phyloP scores from a whole-genome alignment of 148 eudicot genomes.

The Nepenthes mirabilis region DNA sequence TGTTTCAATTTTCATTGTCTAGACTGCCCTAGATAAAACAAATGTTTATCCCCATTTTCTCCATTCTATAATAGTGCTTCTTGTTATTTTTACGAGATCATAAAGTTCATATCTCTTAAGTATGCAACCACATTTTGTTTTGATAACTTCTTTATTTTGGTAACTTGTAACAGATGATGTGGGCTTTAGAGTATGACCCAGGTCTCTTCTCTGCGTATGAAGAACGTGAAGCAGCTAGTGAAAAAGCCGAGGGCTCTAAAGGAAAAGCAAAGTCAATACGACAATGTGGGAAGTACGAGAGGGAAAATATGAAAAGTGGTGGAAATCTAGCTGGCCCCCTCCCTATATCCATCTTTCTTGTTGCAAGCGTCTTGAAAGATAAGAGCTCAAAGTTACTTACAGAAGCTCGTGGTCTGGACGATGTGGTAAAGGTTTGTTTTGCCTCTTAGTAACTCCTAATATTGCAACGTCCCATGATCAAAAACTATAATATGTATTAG shows the following conservation, averaged over 20 bases:
- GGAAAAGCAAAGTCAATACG: conserved; percentile 64
- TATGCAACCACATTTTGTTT: not conserved
- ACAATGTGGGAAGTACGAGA: conserved; percentile 82
- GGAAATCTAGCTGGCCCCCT: conserved; percentile 49
- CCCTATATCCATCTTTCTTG: conserved; percentile 90
- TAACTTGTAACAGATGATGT: conserved; percentile 74
- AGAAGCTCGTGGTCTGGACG: conserved; percentile 94
- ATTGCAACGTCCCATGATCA: too few species aligned
- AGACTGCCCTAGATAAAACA: too few species aligned
- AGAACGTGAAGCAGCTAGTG: conserved; percentile 37
- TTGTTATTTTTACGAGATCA: not conserved
- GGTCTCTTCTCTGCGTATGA: conserved; percentile 57
- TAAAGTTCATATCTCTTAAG: not conserved
- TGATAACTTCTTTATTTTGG: not conserved
- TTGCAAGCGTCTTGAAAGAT: conserved; percentile 88
- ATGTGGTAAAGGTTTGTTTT: conserved; percentile 78
- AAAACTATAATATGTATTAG: too few species aligned
- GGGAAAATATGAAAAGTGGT: conserved; percentile 66
- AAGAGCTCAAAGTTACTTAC: conserved; percentile 63
- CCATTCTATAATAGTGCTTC: not conserved
- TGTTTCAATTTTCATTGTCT: too few species aligned
- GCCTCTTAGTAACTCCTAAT: not conserved
- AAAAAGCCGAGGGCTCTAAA: conserved; percentile 45
- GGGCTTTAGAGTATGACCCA: conserved; percentile 96
- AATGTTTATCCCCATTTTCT: not conserved